Evolutionary conservation across 2,329 filamentous ascomycete genomes (phyloP), one percentile per base, ranked within the genome.

Genomic region (Arthrinium phaeospermum): DNA sequence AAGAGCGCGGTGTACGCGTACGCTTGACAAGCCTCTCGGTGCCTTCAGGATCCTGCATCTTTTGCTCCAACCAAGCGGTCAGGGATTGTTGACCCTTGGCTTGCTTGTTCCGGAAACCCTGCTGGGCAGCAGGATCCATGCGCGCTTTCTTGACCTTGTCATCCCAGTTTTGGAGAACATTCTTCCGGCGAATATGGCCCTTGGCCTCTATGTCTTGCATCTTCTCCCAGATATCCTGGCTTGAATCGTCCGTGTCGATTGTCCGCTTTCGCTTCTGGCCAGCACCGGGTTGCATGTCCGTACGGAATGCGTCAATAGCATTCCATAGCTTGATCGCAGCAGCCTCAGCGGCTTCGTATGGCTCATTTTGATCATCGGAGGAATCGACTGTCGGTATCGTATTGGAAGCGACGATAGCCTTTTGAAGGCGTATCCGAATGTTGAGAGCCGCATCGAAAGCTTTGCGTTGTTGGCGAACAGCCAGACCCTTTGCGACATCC

Each of bases 371-470:
- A 2, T 86, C 82, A 19, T 81, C 81, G 0, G 86, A 83, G 2
- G 85, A 80, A 14, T 84, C 82, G 1, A 87, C 76, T 0, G 85
- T 79, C 22, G 87, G 82, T 53, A 97, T 86, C 0, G 94, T 92
- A 81, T 98, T 98, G 37, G 92, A 90, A 0, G 93, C 92, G 22
- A 96, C 89, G 19, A 99, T 84, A 1, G 94, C 94, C 82, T 98
- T 98, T 81, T 99, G 97, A 24, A 99, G 85, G 73, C 96, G 93
- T 79, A 99, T 98, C 27, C 96, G 91, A 19, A 95, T 89, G 83
- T 98, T 97, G 45, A 99, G 88, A 0, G 98, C 89, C 0, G 93
- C 90, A 77, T 98, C 96, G 79, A 98, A 99, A 0, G 92, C 91
- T 74, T 92, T 92, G 70, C 95, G 91, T 83, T 99, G 96, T 72